A percentile compares a stretch with the other conserved stretches of the same genome.
These are phyloP conservation scores for Coemansia sp. DNA, from an alignment of 192 early-diverging fungal species.

Conservation along the genomic window DNA sequence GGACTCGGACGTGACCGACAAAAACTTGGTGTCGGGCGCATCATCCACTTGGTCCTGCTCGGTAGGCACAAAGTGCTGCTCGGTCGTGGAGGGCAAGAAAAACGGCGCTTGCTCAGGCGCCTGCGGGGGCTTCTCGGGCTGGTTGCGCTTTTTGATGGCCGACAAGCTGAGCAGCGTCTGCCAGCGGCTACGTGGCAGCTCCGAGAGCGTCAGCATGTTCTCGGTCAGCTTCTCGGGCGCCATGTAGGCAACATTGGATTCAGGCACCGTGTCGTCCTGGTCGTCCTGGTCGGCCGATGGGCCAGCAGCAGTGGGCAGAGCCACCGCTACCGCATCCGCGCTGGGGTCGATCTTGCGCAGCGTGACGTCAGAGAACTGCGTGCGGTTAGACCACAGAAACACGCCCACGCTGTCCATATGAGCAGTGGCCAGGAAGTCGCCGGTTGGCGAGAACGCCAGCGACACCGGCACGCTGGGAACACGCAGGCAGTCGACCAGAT, in stretches of 20 bases:
- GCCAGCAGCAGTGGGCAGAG: constrained; percentile 61
- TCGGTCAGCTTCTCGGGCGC: constrained; percentile 65
- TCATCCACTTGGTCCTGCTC: constrained; percentile 20
- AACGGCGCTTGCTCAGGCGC: constrained; percentile 89
- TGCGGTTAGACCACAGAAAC: constrained; percentile 88
- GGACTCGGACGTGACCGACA: constrained; percentile 9
- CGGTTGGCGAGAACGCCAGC: constrained; percentile 83
- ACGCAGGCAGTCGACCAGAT: constrained; percentile 81
- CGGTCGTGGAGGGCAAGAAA: constrained; percentile 80
- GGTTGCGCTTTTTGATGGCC: constrained; percentile 90
- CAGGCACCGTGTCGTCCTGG: not conserved
- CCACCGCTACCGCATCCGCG: constrained; percentile 24
- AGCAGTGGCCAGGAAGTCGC: constrained; percentile 88
- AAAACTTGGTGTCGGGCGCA: constrained; percentile 43
- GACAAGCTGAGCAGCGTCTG: constrained; percentile 88
- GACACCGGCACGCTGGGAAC: constrained; percentile 76
- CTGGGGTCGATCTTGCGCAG: constrained; percentile 59
- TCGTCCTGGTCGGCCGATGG: constrained; percentile 54
- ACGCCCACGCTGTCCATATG: constrained; percentile 92
- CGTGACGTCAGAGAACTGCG: constrained; percentile 72
- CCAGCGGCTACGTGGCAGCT: constrained; percentile 81
- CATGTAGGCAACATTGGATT: constrained; percentile 20
- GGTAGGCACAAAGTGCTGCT: constrained; percentile 62
- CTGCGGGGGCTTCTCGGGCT: constrained; percentile 85
- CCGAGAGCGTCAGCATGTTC: constrained; percentile 83